Conservation (phyloP, 352 stramenopile species). For the Globisporangium alternatum region DNA sequence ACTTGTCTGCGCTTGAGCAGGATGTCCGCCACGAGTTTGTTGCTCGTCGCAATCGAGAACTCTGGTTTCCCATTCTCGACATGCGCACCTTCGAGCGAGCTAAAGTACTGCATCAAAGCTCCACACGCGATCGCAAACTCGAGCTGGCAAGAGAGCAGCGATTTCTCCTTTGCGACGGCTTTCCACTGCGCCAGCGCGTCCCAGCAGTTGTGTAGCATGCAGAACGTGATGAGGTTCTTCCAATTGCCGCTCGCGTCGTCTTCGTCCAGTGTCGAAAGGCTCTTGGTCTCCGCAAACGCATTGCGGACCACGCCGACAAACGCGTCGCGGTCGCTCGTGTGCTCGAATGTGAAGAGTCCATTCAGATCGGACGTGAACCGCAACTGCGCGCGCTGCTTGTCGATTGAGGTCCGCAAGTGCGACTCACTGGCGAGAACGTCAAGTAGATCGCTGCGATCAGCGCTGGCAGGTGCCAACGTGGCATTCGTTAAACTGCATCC, state of each 20-base stretch:
- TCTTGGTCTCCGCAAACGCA: constrained; percentile 18
- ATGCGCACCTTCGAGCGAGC: constrained; percentile 25
- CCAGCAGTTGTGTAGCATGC: constrained; percentile 51
- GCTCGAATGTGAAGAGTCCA: constrained; percentile 43
- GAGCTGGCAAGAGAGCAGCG: constrained; percentile 27
- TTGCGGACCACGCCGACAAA: constrained; percentile 33
- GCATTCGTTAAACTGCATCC: constrained; percentile 10
- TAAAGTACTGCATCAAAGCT: constrained; percentile 43
- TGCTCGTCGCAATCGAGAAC: constrained; percentile 23
- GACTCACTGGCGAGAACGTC: constrained; percentile 10
- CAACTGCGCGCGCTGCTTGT: constrained; percentile 50
- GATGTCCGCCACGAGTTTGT: constrained; percentile 45
- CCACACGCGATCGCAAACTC: constrained; percentile 51
- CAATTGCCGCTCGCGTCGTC: constrained; percentile 13
- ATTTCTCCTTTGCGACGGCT: constrained; percentile 14
- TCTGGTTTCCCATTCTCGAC: constrained; percentile 8
- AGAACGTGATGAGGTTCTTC: constrained; percentile 54
- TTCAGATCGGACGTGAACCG: constrained; percentile 44
- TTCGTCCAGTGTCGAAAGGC: constrained; percentile 8
- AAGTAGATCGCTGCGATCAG: not conserved
- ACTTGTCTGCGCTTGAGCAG: constrained; percentile 42
- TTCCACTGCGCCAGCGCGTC: constrained; percentile 46
- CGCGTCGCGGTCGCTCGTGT: constrained; percentile 27
- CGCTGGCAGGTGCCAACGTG: not conserved
- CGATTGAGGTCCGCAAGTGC: constrained; percentile 20